Evolutionary conservation across 2,329 filamentous ascomycete species (phyloP).

Genomic region (Sclerotiophoma versabilis): DNA sequence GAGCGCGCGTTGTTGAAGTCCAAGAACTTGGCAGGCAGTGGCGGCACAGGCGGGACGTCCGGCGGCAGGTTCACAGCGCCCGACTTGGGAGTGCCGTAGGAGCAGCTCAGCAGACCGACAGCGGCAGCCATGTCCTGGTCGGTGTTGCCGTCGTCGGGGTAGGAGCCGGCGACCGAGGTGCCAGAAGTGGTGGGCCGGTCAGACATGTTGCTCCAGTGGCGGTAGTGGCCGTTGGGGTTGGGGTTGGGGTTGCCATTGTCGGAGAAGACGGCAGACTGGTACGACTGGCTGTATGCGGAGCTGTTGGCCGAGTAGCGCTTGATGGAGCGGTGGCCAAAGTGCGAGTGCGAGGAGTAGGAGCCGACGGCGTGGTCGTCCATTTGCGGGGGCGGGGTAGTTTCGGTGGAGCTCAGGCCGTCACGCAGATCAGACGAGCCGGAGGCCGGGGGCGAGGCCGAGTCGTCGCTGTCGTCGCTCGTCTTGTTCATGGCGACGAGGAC

Average conservation of each 20-base stretch:
- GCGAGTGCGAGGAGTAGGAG: slow-evolving; percentile 48
- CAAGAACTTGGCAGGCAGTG: slow-evolving; percentile 81
- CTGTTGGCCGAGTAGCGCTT: slow-evolving; percentile 59
- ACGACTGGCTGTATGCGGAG: slow-evolving; percentile 72
- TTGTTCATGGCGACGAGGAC: slow-evolving; percentile 90
- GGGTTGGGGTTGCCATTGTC: slow-evolving; percentile 57
- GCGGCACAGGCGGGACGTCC: slow-evolving; percentile 86
- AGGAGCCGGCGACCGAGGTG: slow-evolving; percentile 66
- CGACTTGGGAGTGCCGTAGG: slow-evolving; percentile 80
- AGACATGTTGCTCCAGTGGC: slow-evolving; percentile 71
- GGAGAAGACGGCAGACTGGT: slow-evolving; percentile 74
- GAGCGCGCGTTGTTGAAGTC: slow-evolving; percentile 62
- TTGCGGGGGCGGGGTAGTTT: slow-evolving; percentile 90
- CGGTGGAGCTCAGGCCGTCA: slow-evolving; percentile 82
- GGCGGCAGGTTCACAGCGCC: slow-evolving; percentile 68
- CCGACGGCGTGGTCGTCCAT: slow-evolving; percentile 67
- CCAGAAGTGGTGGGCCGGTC: slow-evolving; percentile 80
- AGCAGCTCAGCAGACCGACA: slow-evolving; percentile 88
- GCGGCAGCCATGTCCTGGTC: slow-evolving; percentile 89
- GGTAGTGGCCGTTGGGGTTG: slow-evolving; percentile 62
- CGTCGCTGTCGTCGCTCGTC: slow-evolving; percentile 71
- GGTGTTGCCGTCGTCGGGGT: slow-evolving; percentile 69
- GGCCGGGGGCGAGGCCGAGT: slow-evolving; percentile 83
- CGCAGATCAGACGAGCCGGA: slow-evolving; percentile 79
- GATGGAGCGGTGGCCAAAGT: slow-evolving; percentile 43